Percentiles rank a stretch among this genome's conserved stretches.
phyloP scores from a whole-genome alignment of 345 rosid species.

The Combretum micranthum region DNA sequence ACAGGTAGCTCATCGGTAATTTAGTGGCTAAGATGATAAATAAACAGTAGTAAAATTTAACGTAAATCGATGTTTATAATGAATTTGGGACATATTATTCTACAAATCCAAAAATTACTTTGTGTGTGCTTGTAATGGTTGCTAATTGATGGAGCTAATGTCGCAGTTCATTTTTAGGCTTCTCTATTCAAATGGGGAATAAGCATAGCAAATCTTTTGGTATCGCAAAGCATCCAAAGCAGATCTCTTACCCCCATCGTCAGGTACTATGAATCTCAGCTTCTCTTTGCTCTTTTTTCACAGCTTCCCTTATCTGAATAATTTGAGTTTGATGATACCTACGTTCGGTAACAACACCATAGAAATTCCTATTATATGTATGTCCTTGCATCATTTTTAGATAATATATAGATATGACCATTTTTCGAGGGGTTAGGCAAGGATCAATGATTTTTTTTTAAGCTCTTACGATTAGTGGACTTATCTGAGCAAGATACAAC shows the following conservation, averaged over 20 bases:
- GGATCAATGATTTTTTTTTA: background rate
- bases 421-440: background rate
- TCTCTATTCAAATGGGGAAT: constrained; percentile 20
- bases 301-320: background rate
- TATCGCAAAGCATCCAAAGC: constrained; percentile 6
- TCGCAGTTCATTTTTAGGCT: constrained; percentile 17
- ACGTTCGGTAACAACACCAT: too few species aligned
- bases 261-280: background rate
- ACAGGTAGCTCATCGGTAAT: too few species aligned
- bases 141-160: too few species aligned
- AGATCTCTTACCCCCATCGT: constrained; percentile 16
- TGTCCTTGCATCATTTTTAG: background rate
- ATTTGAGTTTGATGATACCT: too few species aligned
- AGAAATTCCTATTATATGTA: too few species aligned
- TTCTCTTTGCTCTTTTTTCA: background rate
- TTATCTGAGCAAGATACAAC: constrained; percentile 14
- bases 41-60: too few species aligned
- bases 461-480: constrained; percentile 12
- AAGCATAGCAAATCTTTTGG: constrained; percentile 13
- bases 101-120: too few species aligned
- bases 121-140: too few species aligned
- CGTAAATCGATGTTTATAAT: too few species aligned
- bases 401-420: background rate
- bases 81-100: too few species aligned
- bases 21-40: too few species aligned